phyloP scores from a whole-genome alignment of 2,329 filamentous ascomycete species.

The Ascochyta viciae-villosae region DNA sequence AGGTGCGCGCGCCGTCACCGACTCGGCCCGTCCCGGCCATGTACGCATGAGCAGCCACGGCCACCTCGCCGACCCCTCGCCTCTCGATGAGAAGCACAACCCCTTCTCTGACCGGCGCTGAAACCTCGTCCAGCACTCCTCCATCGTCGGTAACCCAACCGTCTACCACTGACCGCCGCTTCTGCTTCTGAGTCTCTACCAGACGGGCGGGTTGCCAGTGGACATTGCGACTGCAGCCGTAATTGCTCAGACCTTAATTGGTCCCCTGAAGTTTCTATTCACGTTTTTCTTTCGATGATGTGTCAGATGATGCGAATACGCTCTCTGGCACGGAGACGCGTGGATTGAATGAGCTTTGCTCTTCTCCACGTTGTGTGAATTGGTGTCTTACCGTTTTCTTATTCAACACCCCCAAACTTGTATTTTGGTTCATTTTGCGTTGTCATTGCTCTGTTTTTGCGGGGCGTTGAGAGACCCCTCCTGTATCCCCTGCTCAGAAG shows the following conservation, averaged over 20 bases:
- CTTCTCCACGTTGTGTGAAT: slow-evolving; percentile 42
- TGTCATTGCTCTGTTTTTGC: slow-evolving; percentile 49
- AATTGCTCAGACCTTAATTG: slow-evolving; percentile 53
- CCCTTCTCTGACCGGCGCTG: slow-evolving; percentile 41
- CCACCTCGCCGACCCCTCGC: slow-evolving; percentile 53
- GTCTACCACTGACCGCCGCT: slow-evolving; percentile 53
- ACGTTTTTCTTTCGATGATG: slow-evolving; percentile 17
- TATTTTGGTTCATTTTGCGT: slow-evolving; percentile 44
- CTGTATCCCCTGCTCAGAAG: slow-evolving; percentile 15
- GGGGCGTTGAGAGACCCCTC: slow-evolving; percentile 22
- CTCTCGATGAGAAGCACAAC: slow-evolving; percentile 45
- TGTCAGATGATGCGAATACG: slow-evolving; percentile 25
- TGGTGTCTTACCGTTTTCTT: slow-evolving; percentile 45
- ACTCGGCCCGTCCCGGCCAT: slow-evolving; percentile 53
- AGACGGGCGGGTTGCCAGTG: slow-evolving; percentile 28
- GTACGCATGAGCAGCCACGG: slow-evolving; percentile 55
- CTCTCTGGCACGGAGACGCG: slow-evolving; percentile 44
- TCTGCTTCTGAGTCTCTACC: slow-evolving; percentile 55
- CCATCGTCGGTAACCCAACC: slow-evolving; percentile 43
- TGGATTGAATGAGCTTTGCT: slow-evolving; percentile 50
- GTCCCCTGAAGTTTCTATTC: slow-evolving; percentile 44
- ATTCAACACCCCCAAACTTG: slow-evolving; percentile 27
- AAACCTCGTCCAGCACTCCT: slow-evolving; percentile 7
- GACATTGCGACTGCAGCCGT: slow-evolving; percentile 48
- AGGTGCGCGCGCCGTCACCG: slow-evolving; percentile 51